These are phyloP conservation scores for Dichotomopilus funicola DNA, from an alignment of 2,329 filamentous ascomycete genomes.

Conservation along the genomic window DNA sequence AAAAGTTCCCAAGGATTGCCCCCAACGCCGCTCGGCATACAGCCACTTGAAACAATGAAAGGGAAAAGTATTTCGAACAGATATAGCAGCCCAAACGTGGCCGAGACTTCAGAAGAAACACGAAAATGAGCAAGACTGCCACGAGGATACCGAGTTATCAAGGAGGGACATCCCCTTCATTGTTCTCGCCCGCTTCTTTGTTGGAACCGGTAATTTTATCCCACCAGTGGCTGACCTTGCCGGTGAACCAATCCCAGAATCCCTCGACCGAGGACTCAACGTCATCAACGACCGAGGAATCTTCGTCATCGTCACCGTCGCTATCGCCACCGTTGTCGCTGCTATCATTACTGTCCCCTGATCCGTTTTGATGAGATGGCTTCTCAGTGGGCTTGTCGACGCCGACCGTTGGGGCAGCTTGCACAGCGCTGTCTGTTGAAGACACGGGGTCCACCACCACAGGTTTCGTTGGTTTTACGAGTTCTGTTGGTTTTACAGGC, in stretches of 20 bases:
- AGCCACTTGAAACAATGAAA: too few species aligned
- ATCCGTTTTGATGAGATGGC: slow-evolving; percentile 18
- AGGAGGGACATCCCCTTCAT: neutral
- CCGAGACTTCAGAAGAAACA: neutral
- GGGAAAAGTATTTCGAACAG: too few species aligned
- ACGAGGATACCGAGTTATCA: neutral
- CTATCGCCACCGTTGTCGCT: neutral
- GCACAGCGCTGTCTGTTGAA: slow-evolving; percentile 8
- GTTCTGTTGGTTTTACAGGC: too few species aligned
- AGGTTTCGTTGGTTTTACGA: neutral
- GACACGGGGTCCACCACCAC: slow-evolving; percentile 15
- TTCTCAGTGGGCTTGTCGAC: slow-evolving; percentile 23
- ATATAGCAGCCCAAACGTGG: too few species aligned
- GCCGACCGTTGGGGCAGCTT: slow-evolving; percentile 15
- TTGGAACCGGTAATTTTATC: slow-evolving; percentile 33
- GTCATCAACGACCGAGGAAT: slow-evolving; percentile 28
- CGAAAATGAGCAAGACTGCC: neutral
- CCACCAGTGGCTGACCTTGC: slow-evolving; percentile 42
- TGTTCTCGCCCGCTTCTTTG: neutral
- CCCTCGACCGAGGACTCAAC: slow-evolving; percentile 28
- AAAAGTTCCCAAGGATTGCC: too few species aligned
- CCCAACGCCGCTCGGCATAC: too few species aligned
- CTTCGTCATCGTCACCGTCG: slow-evolving; percentile 5
- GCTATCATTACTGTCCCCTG: slow-evolving; percentile 12
- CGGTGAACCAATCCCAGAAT: slow-evolving; percentile 48